Evolutionary conservation across 139 green algal species (phyloP).

Genomic region (Dunaliella primolecta): DNA sequence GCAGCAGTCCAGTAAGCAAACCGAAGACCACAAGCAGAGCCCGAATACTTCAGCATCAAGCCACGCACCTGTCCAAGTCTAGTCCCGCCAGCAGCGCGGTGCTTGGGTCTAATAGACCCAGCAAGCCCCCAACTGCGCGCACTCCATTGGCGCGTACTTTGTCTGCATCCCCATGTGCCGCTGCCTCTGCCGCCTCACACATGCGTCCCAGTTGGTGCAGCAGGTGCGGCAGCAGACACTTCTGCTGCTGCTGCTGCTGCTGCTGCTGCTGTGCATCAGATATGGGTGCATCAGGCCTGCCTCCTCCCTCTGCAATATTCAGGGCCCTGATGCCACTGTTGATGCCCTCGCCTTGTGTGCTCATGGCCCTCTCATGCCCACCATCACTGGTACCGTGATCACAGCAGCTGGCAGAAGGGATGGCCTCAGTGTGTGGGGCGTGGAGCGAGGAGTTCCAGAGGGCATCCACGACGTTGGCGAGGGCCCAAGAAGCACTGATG

Average conservation of each 20-base stretch:
- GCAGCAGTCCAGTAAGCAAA: too few relatives aligned
- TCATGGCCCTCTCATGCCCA: too few relatives aligned
- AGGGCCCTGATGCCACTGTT: background rate
- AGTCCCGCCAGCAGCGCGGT: background rate
- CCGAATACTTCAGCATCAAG: too few relatives aligned
- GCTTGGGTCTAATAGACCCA: conserved; percentile 14
- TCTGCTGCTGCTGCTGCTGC: background rate
- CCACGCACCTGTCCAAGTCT: background rate
- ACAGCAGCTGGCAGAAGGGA: too few relatives aligned
- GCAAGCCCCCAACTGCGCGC: conserved; percentile 50
- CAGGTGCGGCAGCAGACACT: background rate
- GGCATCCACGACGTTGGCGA: conserved; percentile 55
- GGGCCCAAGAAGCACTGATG: conserved; percentile 44
- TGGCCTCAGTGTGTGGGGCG: too few relatives aligned
- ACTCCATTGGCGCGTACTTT: conserved; percentile 61
- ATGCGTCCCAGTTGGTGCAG: conserved; percentile 28
- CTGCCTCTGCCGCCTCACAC: conserved; percentile 30
- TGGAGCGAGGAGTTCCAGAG: too few relatives aligned
- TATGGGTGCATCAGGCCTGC: background rate
- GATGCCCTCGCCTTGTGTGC: too few relatives aligned
- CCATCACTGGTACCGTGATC: too few relatives aligned
- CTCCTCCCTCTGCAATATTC: background rate
- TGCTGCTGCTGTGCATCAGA: background rate
- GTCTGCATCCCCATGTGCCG: conserved; percentile 48
- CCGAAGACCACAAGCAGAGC: too few relatives aligned